A percentile compares a stretch with the other conserved stretches of the same genome.
Conservation (phyloP, 192 early-diverging fungal species). For the Coemansia sp. region DNA sequence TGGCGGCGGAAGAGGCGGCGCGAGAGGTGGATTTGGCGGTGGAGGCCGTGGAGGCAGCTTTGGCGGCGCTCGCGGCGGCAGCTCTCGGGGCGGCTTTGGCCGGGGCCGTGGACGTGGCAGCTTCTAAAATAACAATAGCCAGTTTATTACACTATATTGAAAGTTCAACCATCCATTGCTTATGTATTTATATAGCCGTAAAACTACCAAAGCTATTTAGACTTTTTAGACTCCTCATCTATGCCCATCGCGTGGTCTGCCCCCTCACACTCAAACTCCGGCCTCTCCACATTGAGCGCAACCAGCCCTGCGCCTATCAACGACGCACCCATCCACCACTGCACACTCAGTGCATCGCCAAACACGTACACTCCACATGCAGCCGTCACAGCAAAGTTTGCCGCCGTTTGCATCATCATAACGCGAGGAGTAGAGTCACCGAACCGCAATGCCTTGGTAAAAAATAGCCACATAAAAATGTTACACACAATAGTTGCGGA, state of each 20-base stretch:
- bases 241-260: constrained; percentile 8
- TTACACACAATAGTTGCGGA: constrained; percentile 68
- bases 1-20: constrained; percentile 52
- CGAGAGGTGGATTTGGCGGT: constrained; percentile 49
- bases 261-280: constrained; percentile 9
- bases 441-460: constrained; percentile 78
- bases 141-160: no score
- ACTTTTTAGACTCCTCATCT: constrained; percentile 6
- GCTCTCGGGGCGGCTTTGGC: constrained; percentile 13
- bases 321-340: constrained; percentile 85
- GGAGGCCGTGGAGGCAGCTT: constrained; percentile 21
- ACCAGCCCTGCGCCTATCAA: constrained; percentile 59
- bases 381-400: constrained; percentile 75
- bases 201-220: neutral
- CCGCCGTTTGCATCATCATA: constrained; percentile 74
- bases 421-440: constrained; percentile 75
- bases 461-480: constrained; percentile 84
- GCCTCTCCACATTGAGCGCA: constrained; percentile 26
- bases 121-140: constrained; percentile 12
- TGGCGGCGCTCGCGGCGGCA: constrained; percentile 49
- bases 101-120: constrained; percentile 53
- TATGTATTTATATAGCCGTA: no score
- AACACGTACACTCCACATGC: constrained; percentile 72
- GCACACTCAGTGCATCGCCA: constrained; percentile 66
- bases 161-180: no score